phyloP scores from a whole-genome alignment of 1,139 yeast species.

The Nakaseomyces bracarensis region DNA sequence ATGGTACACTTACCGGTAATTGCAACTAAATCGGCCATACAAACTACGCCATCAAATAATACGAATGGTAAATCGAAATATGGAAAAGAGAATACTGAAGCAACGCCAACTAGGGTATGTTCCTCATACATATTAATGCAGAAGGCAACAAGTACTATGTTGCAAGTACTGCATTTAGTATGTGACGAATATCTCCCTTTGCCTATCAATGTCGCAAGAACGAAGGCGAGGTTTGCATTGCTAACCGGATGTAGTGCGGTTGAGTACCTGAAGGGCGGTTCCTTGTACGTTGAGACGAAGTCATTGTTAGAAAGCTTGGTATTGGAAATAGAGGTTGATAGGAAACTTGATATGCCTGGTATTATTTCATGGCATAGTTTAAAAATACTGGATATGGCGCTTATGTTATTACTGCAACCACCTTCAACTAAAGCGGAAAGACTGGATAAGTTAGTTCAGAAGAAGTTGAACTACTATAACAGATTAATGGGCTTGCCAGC shows the following conservation, averaged over 20 bases:
- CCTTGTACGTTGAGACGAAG: slow-evolving; percentile 63
- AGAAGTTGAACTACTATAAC: slow-evolving; percentile 25
- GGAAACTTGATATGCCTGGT: slow-evolving; percentile 49
- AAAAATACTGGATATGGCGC: slow-evolving; percentile 48
- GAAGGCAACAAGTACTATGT: slow-evolving; percentile 61
- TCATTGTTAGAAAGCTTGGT: slow-evolving; percentile 44
- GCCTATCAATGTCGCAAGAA: slow-evolving; percentile 64
- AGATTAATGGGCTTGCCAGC: slow-evolving; percentile 22
- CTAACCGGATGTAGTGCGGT: slow-evolving; percentile 71
- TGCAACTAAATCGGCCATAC: slow-evolving; percentile 34
- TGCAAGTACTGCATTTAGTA: slow-evolving; percentile 47
- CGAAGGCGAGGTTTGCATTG: slow-evolving; percentile 58
- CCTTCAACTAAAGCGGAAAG: slow-evolving; percentile 23
- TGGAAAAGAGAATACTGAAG: slow-evolving; percentile 16
- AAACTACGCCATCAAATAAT: not conserved
- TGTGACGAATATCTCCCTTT: slow-evolving; percentile 47
- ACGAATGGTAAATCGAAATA: slow-evolving; percentile 6
- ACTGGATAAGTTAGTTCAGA: slow-evolving; percentile 26
- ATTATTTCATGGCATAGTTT: slow-evolving; percentile 50
- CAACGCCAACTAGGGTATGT: slow-evolving; percentile 8
- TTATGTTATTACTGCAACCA: slow-evolving; percentile 41
- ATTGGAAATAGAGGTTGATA: slow-evolving; percentile 43
- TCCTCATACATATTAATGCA: slow-evolving; percentile 63
- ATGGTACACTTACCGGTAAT: slow-evolving; percentile 73
- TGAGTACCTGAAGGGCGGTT: slow-evolving; percentile 79